phyloP scores from a whole-genome alignment of 2,329 filamentous ascomycete species.

The Sporothrix brunneoviolacea region DNA sequence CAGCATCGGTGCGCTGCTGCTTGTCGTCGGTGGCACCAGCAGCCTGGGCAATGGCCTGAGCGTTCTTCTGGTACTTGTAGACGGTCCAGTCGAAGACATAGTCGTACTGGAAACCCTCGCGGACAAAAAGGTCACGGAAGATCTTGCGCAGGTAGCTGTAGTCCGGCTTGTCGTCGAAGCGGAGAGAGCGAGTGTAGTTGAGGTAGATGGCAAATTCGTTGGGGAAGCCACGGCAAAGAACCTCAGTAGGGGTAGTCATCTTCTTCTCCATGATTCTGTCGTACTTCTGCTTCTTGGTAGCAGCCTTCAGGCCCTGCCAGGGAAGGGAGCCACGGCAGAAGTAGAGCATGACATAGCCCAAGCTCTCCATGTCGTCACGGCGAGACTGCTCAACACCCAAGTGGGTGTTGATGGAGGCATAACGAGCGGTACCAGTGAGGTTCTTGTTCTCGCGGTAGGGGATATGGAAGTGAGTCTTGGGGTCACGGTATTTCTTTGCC shows the following conservation, averaged over 20 bases:
- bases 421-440: constrained; percentile 95
- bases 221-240: constrained; percentile 96
- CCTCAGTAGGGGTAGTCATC: constrained; percentile 99
- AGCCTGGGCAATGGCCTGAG: constrained; percentile 84
- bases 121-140: constrained; percentile 98
- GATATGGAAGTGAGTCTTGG: constrained; percentile 99
- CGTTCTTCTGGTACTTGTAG: constrained; percentile 99
- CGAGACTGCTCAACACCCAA: constrained; percentile 97
- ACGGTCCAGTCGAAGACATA: constrained; percentile 99
- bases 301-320: constrained; percentile 79
- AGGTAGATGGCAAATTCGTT: constrained; percentile 99
- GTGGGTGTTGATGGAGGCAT: constrained; percentile 98
- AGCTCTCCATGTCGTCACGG: constrained; percentile 98
- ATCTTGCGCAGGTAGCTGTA: constrained; percentile 99
- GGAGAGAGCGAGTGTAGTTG: constrained; percentile 97
- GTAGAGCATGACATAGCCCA: constrained; percentile 99
- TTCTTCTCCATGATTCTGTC: constrained; percentile 99
- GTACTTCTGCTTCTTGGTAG: constrained; percentile 92
- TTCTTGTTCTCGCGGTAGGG: constrained; percentile 99
- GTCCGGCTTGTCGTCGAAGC: constrained; percentile 99
- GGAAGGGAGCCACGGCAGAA: constrained; percentile 98
- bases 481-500: constrained; percentile 99
- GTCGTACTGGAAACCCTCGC: constrained; percentile 99
- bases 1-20: constrained; percentile 60
- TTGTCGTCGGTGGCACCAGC: constrained; percentile 74